Evolutionary conservation across 495 filamentous ascomycete genomes (phyloP).

Genomic region (Penicillium steckii): DNA sequence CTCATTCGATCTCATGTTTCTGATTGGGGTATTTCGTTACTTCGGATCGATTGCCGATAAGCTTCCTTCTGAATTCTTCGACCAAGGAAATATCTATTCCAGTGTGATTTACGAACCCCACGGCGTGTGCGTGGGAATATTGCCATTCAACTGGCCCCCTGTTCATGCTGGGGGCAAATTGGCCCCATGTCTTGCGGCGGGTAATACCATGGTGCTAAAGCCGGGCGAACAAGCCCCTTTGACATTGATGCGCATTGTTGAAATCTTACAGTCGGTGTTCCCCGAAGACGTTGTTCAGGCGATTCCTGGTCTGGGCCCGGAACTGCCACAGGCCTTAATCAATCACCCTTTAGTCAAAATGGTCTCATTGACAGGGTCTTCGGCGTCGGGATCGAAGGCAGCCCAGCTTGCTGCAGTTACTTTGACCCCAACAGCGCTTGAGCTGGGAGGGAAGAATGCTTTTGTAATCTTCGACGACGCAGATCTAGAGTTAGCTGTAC

Average conservation of each 20-base stretch:
- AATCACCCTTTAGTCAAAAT: slow-evolving; percentile 15
- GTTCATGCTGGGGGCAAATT: slow-evolving; percentile 37
- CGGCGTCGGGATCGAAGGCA: not conserved
- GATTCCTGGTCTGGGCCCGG: slow-evolving; percentile 6
- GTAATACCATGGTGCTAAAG: slow-evolving; percentile 56
- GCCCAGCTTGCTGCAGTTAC: not conserved
- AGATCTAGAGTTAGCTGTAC: slow-evolving; percentile 52
- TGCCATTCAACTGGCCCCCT: slow-evolving; percentile 16
- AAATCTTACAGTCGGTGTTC: slow-evolving; percentile 1
- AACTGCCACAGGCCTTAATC: slow-evolving; percentile 6
- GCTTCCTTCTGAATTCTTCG: slow-evolving; percentile 17
- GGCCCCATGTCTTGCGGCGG: slow-evolving; percentile 49
- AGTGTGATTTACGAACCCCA: slow-evolving; percentile 17
- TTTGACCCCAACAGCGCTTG: slow-evolving; percentile 1
- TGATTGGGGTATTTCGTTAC: slow-evolving; percentile 16
- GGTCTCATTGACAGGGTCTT: slow-evolving; percentile 13
- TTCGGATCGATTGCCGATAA: slow-evolving; percentile 17
- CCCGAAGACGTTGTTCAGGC: slow-evolving; percentile 11
- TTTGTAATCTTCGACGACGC: slow-evolving; percentile 54
- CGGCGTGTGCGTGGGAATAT: slow-evolving; percentile 22
- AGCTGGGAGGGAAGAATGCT: slow-evolving; percentile 40
- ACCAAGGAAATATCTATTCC: slow-evolving; percentile 12
- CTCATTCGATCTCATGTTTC: slow-evolving; percentile 8
- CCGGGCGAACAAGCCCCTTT: slow-evolving; percentile 53
- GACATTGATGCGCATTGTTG: slow-evolving; percentile 21